Evolutionary conservation across 331 rosid species (phyloP).

Genomic region (Acacia pycnantha): DNA sequence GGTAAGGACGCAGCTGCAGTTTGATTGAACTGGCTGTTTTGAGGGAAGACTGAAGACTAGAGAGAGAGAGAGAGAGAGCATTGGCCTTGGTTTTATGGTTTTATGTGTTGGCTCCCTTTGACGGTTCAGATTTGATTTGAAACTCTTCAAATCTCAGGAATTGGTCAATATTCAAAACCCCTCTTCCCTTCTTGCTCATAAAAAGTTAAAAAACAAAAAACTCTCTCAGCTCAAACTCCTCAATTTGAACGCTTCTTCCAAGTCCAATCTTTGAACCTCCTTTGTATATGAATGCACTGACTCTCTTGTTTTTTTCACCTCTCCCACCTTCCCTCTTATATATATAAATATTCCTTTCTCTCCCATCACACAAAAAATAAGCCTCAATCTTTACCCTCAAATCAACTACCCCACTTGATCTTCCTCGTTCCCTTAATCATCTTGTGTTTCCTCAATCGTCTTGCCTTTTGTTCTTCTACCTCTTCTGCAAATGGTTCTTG

Average conservation of each 20-base stretch:
- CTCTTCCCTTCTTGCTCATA: not conserved
- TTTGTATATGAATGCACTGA: slow-evolving; percentile 42
- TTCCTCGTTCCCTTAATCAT: not conserved
- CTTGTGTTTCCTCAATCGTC: not conserved
- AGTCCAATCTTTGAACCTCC: slow-evolving; percentile 48
- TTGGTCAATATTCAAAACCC: slow-evolving; percentile 72
- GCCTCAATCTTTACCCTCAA: slow-evolving; percentile 16
- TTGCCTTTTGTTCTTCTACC: not conserved
- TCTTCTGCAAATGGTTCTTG: slow-evolving; percentile 49
- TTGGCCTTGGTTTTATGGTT: not conserved
- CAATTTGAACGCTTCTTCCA: slow-evolving; percentile 36
- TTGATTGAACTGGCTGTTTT: not conserved
- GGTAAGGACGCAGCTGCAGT: not conserved
- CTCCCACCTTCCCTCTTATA: not conserved
- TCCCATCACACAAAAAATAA: not conserved
- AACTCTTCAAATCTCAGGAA: slow-evolving; percentile 36
- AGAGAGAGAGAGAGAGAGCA: not conserved
- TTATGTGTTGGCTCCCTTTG: slow-evolving; percentile 46
- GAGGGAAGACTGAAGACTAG: not conserved
- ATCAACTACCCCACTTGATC: not conserved
- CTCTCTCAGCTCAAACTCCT: not conserved
- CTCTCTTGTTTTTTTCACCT: not conserved
- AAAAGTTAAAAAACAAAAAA: not conserved
- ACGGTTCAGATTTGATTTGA: slow-evolving; percentile 25
- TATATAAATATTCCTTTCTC: slow-evolving; percentile 1